phyloP scores from a whole-genome alignment of 371 early-diverging fungal genomes.

The Circinella umbellata region DNA sequence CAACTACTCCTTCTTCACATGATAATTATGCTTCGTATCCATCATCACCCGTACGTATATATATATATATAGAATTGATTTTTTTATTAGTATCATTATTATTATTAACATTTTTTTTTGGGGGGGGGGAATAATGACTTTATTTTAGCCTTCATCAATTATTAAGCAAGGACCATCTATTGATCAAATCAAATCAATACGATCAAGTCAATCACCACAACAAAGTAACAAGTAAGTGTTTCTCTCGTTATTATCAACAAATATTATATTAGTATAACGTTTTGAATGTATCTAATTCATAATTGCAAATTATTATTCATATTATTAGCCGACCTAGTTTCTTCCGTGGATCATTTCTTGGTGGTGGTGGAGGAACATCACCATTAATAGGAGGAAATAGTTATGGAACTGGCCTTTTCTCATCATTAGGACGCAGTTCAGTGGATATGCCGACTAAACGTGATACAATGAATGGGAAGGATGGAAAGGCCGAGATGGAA shows the following conservation, averaged over 20 bases:
- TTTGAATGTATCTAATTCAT: too few species aligned
- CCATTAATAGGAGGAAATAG: slow-evolving; percentile 1
- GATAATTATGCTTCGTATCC: not conserved
- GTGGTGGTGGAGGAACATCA: not conserved
- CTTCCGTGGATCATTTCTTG: slow-evolving; percentile 20
- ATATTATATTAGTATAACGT: too few species aligned
- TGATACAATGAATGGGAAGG: not conserved
- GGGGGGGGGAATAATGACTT: too few species aligned
- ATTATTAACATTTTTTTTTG: too few species aligned
- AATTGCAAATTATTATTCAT: not conserved
- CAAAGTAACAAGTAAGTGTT: not conserved
- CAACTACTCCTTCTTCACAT: not conserved
- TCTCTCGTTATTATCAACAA: too few species aligned
- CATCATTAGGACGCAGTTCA: slow-evolving; percentile 22
- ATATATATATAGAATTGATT: too few species aligned
- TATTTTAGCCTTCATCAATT: not conserved
- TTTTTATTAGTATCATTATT: too few species aligned
- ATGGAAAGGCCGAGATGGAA: slow-evolving; percentile 55
- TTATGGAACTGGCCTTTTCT: slow-evolving; percentile 5
- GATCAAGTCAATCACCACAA: not conserved
- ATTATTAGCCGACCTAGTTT: slow-evolving; percentile 15
- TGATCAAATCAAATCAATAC: slow-evolving; percentile 1
- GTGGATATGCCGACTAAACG: slow-evolving; percentile 23
- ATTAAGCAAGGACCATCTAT: not conserved
- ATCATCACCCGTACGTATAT: not conserved